Conservation (phyloP, 371 early-diverging fungal genomes). For the Circinella umbellata region DNA sequence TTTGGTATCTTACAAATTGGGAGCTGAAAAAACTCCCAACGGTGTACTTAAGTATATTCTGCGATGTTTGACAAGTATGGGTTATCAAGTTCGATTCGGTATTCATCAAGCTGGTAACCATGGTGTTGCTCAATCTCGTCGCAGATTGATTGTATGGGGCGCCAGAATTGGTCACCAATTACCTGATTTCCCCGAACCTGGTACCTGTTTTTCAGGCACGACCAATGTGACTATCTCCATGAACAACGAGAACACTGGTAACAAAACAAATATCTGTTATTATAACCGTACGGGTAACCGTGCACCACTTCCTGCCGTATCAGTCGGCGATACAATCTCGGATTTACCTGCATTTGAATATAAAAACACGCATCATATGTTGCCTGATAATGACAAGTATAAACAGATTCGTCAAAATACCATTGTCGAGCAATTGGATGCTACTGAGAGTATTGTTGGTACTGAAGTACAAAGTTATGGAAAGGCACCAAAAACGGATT, state of each 20-base stretch:
- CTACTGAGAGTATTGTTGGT: slow-evolving; percentile 32
- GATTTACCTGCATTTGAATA: slow-evolving; percentile 70
- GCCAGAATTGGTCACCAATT: slow-evolving; percentile 51
- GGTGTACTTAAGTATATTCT: slow-evolving; percentile 67
- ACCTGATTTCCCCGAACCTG: slow-evolving; percentile 59
- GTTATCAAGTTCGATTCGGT: slow-evolving; percentile 63
- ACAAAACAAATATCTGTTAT: slow-evolving; percentile 30
- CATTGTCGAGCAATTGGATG: slow-evolving; percentile 10
- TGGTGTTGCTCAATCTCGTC: slow-evolving; percentile 63
- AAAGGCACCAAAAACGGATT: slow-evolving; percentile 48
- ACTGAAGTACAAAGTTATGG: slow-evolving; percentile 34
- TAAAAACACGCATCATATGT: slow-evolving; percentile 43
- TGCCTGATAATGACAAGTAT: slow-evolving; percentile 22
- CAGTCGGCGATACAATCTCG: slow-evolving; percentile 61
- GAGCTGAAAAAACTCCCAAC: slow-evolving; percentile 50
- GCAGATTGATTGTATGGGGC: slow-evolving; percentile 66
- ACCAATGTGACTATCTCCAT: slow-evolving; percentile 37
- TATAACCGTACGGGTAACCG: slow-evolving; percentile 39
- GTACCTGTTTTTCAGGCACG: slow-evolving; percentile 40
- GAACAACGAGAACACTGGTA: slow-evolving; percentile 24
- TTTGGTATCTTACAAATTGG: slow-evolving; percentile 50
- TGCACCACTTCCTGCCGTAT: slow-evolving; percentile 55
- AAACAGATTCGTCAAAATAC: not conserved
- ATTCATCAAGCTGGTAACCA: slow-evolving; percentile 65
- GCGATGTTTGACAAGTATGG: slow-evolving; percentile 63